Base-by-base conservation (phyloP, 1,139 yeast species). In the Maudiozyma humilis region DNA sequence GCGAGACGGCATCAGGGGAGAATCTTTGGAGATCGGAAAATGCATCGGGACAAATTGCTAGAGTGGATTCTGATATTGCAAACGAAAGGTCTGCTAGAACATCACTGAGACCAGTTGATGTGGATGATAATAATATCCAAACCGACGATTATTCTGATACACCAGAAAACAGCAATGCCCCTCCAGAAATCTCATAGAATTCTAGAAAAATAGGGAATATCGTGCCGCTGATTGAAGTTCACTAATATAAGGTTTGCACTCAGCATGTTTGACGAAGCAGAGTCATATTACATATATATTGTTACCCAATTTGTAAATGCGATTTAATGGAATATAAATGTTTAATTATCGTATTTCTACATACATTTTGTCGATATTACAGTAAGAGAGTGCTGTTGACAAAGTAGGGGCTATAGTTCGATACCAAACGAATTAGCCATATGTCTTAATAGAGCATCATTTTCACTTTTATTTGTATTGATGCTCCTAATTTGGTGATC, bases 71-170 rank as follows among this genome's bases (percentile, higher is more conserved):
- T n/a, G n/a, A n/a, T n/a, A n/a, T 23, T 10, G 27, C 8, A 23
- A 23, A 23, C 10, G 27, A 6, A 10, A 6, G 10, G 27, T 6
- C 10, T 23, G 39, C 41, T 36, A 41, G 40, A n/a, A 25, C 42
- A 14, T 6, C 13, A 15, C 19, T 14, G 4, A n/a, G 17, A 32
- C 10, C 19, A 13, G 27, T 12, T n/a, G 23, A 23, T n/a, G 32
- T 33, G 3, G 14, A 7, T 31, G 42, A 44, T 38, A 39, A 40
- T 31, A 51, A 47, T 29, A 37, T 45, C 20, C 51, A 47, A 31
- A 49, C 42, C 8, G 59, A 55, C 39, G 57, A 49, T 36, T 47
- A 51, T 10, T 53, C 60, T 2, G 57, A 51, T 36, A 56, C 62
- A 3, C 60, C 61, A 15, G 62, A 56, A 40, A 62, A 52, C 37